Evolutionary conservation across 2,329 filamentous ascomycete genomes (phyloP), one percentile per base, ranked within the genome.

Genomic region (Fusarium mangiferae): DNA sequence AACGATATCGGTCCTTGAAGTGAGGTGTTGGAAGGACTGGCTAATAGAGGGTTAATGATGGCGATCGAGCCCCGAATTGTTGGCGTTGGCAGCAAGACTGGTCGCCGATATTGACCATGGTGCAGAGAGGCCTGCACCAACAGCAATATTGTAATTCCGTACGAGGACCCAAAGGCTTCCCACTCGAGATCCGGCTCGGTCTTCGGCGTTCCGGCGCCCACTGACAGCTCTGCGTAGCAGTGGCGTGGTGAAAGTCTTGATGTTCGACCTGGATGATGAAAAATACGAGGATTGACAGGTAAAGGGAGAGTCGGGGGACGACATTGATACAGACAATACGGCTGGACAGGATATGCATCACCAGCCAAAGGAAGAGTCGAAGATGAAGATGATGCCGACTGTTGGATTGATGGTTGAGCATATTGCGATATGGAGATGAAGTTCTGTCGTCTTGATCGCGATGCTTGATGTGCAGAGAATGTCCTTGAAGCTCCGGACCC

Each of bases 401-500:
- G 90, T 77, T 91, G 89, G 41, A 93, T 87, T 20, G 92, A 85
- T 2, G 87, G 86, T 75, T 93, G 91, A 7, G 93, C 89, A 77
- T 94, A 92, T 68, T 94, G 91, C 6, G 93, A 94, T n/a, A 98
- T 94, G 4, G 93, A 97, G 62, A 99, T 94, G 79, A 99, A 99
- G 80, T 98, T 98, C 96, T 33, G 96, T 98, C n/a, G n/a, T 75
- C 96, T 88, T 54, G 94, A 95, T 68, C 95, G 89, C 64, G 94
- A 97, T 8, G 96, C 95, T 83, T 98, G 72, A 99, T 98, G 82
- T 98, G 98, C 96, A 15, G 99, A 8, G 87, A 11, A 98, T 96
- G 78, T 98, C 96, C 83, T 98, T 98, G 88, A 99, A 98, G 82
- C 95, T 36, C 90, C 86, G 73, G 92, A 90, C 96, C 96, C n/a